A percentile compares a stretch with the other conserved stretches of the same genome.
phyloP scores from a whole-genome alignment of 2,329 filamentous ascomycete genomes.

The Chaetomium olivaceum region DNA sequence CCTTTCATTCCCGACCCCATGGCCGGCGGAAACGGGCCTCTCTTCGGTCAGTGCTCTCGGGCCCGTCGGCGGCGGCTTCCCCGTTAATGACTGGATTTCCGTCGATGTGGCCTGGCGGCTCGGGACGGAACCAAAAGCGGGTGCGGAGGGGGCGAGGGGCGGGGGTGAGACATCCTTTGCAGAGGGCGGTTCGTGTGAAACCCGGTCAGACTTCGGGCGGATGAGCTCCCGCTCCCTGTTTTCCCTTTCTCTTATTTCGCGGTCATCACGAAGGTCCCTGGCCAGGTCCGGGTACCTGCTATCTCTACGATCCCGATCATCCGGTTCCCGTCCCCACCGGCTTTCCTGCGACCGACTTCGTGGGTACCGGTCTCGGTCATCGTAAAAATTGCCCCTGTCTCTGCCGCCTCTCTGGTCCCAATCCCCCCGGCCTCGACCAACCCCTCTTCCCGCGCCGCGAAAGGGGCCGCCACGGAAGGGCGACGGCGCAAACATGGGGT shows the following conservation, averaged over 20 bases:
- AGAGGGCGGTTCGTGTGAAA: slow-evolving; percentile 49
- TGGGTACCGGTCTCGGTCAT: slow-evolving; percentile 63
- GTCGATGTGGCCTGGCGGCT: slow-evolving; percentile 45
- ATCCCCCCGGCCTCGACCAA: slow-evolving; percentile 56
- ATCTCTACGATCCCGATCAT: slow-evolving; percentile 44
- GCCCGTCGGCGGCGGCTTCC: slow-evolving; percentile 56
- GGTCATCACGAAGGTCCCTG: slow-evolving; percentile 51
- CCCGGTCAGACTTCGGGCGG: slow-evolving; percentile 54
- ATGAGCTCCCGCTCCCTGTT: slow-evolving; percentile 44
- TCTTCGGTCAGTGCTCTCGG: slow-evolving; percentile 54
- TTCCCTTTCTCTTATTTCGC: slow-evolving; percentile 46
- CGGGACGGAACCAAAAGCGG: slow-evolving; percentile 58
- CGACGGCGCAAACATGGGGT: slow-evolving; percentile 59
- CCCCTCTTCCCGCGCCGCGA: slow-evolving; percentile 58
- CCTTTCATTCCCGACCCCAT: slow-evolving; percentile 41
- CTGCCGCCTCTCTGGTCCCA: slow-evolving; percentile 53
- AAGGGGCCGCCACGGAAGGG: slow-evolving; percentile 60
- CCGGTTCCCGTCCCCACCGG: slow-evolving; percentile 55
- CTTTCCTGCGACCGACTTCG: slow-evolving; percentile 68
- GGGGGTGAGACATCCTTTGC: slow-evolving; percentile 58
- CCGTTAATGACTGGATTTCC: slow-evolving; percentile 42
- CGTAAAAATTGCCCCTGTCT: slow-evolving; percentile 55
- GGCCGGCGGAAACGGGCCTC: slow-evolving; percentile 48
- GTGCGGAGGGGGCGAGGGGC: slow-evolving; percentile 58
- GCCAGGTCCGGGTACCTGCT: slow-evolving; percentile 41